Percentiles rank a stretch among this genome's conserved stretches.
Conservation (phyloP, 495 filamentous ascomycete genomes). For the Evernia prunastri region DNA sequence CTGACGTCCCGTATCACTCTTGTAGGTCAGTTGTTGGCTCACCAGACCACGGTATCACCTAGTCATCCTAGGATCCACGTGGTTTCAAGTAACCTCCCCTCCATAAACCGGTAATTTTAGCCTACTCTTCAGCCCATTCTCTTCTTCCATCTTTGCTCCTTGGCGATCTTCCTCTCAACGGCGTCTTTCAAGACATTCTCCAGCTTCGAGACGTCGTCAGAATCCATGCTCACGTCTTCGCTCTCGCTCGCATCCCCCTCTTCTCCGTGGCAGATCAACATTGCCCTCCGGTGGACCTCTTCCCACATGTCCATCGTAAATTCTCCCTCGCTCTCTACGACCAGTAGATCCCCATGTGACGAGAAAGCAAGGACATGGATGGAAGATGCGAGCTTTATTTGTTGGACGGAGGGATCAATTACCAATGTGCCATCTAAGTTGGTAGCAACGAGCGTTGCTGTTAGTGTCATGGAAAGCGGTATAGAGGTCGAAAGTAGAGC, state of each 20-base stretch:
- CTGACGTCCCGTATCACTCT: background rate
- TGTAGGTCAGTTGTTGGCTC: background rate
- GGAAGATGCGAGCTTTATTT: conserved; percentile 54
- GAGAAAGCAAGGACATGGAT: conserved; percentile 75
- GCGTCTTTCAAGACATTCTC: conserved; percentile 50
- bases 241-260: conserved; percentile 42
- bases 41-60: background rate
- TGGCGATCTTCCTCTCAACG: conserved; percentile 51
- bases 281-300: conserved; percentile 55
- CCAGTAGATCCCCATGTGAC: conserved; percentile 62
- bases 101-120: background rate
- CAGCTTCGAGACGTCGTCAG: conserved; percentile 28
- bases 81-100: background rate
- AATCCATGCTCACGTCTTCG: conserved; percentile 26
- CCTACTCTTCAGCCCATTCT: background rate
- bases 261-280: conserved; percentile 53
- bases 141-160: conserved; percentile 58
- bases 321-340: conserved; percentile 73
- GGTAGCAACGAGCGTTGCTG: conserved; percentile 57
- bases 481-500: conserved; percentile 71
- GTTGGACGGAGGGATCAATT: conserved; percentile 48
- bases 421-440: conserved; percentile 45
- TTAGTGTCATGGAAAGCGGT: conserved; percentile 64
- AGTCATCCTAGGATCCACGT: background rate
- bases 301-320: conserved; percentile 79